Evolutionary conservation across 1,284 basidiomycete genomes (phyloP).

Genomic region (Puccinia triticina): DNA sequence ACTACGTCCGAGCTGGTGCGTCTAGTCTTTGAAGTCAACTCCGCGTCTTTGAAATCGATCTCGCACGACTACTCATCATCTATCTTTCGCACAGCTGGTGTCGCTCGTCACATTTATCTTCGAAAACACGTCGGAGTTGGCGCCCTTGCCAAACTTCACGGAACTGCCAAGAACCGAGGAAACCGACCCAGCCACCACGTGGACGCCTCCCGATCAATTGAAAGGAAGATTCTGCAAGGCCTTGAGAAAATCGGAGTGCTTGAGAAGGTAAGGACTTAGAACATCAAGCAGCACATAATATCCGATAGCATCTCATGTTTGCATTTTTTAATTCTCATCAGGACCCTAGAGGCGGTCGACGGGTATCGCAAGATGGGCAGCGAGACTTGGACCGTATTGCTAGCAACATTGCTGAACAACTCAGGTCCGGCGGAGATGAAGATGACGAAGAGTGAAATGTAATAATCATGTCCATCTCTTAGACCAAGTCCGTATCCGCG

Average conservation of each 20-base stretch:
- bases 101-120: constrained; percentile 99
- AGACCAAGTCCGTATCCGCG: no score
- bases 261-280: constrained; percentile 67
- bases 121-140: constrained; percentile 98
- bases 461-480: background rate
- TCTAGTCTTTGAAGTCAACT: constrained; percentile 19
- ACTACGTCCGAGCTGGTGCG: constrained; percentile 91
- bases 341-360: constrained; percentile 87
- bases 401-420: constrained; percentile 87
- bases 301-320: background rate
- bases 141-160: constrained; percentile 93
- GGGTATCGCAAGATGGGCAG: constrained; percentile 93
- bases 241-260: constrained; percentile 99
- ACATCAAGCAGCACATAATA: background rate
- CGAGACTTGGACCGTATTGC: constrained; percentile 99
- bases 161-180: constrained; percentile 90
- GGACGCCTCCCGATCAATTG: constrained; percentile 72
- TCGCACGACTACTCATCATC: constrained; percentile 12
- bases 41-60: constrained; percentile 39
- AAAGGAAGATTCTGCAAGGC: constrained; percentile 77
- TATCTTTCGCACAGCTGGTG: constrained; percentile 70
- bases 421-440: constrained; percentile 79
- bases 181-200: constrained; percentile 94
- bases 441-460: constrained; percentile 72
- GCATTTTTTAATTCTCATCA: constrained; percentile 46